These are phyloP conservation scores for Solanum appendiculatum DNA, from an alignment of 257 asterid genomes.

Conservation along the genomic window DNA sequence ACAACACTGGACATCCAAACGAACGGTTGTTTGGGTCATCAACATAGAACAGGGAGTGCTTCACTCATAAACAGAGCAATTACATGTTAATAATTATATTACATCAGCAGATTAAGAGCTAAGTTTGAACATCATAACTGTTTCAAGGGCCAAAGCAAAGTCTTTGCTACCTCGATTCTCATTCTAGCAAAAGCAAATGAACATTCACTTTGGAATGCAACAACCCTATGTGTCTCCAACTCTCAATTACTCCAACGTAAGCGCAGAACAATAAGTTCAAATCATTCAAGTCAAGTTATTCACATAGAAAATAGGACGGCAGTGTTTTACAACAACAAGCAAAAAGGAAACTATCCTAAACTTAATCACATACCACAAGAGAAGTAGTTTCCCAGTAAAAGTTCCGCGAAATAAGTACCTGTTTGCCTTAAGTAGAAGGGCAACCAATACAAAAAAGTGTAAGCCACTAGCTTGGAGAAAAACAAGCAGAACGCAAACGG, in stretches of 20 bases:
- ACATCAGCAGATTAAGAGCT: neutral
- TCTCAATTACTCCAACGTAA: neutral
- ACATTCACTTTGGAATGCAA: neutral
- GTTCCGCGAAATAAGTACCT: slow-evolving; percentile 26
- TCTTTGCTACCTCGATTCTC: neutral
- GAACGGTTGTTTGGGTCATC: neutral
- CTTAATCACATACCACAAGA: neutral
- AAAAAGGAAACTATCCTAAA: neutral
- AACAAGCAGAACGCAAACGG: slow-evolving; percentile 78
- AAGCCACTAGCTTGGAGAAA: slow-evolving; percentile 95
- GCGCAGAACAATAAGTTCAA: neutral
- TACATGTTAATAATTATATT: neutral
- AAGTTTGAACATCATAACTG: neutral
- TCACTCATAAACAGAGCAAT: neutral
- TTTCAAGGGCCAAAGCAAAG: neutral
- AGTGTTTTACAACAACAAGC: neutral
- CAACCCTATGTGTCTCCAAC: neutral
- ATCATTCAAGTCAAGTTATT: neutral
- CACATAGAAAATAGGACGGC: neutral
- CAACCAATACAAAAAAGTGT: slow-evolving; percentile 92
- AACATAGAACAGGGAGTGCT: neutral
- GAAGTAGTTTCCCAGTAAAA: neutral
- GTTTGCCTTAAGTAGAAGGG: slow-evolving; percentile 92
- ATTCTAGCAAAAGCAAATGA: neutral
- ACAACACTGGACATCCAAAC: neutral